Conservation (phyloP, 1,139 yeast species). For the Candida frijolesensis region DNA sequence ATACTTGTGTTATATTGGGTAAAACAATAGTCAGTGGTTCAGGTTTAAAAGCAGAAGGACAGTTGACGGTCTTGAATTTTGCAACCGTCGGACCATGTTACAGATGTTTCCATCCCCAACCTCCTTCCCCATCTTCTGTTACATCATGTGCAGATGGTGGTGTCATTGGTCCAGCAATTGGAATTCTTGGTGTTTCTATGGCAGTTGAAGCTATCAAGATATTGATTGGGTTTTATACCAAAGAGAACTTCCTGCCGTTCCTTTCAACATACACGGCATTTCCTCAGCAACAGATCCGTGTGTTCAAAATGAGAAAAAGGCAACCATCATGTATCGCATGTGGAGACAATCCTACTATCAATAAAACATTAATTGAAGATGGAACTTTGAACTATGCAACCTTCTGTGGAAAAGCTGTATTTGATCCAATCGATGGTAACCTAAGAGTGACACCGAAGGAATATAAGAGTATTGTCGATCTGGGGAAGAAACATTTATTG, state of each 20-base stretch:
- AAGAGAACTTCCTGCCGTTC: conserved; percentile 63
- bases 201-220: conserved; percentile 85
- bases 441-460: conserved; percentile 54
- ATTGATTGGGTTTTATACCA: conserved; percentile 56
- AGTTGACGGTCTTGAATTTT: conserved; percentile 73
- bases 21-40: conserved; percentile 88
- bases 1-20: conserved; percentile 70
- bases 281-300: conserved; percentile 68
- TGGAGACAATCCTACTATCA: conserved; percentile 53
- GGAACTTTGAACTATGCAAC: conserved; percentile 61
- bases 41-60: conserved; percentile 91
- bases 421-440: conserved; percentile 41
- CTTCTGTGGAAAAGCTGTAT: conserved; percentile 65
- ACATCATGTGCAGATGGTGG: conserved; percentile 94
- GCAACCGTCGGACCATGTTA: conserved; percentile 84
- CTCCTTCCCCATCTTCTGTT: conserved; percentile 84
- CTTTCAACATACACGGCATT: conserved; percentile 73
- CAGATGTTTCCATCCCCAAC: conserved; percentile 87
- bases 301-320: conserved; percentile 78
- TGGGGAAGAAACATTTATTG: conserved; percentile 27
- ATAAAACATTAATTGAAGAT: conserved; percentile 43
- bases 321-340: conserved; percentile 67
- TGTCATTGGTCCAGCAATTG: conserved; percentile 93
- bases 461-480: conserved; percentile 24
- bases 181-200: conserved; percentile 85